Evolutionary conservation across 1,284 basidiomycete genomes (phyloP), one percentile per base, ranked within the genome.

Genomic region (Apiotrichum mycotoxinovorans): DNA sequence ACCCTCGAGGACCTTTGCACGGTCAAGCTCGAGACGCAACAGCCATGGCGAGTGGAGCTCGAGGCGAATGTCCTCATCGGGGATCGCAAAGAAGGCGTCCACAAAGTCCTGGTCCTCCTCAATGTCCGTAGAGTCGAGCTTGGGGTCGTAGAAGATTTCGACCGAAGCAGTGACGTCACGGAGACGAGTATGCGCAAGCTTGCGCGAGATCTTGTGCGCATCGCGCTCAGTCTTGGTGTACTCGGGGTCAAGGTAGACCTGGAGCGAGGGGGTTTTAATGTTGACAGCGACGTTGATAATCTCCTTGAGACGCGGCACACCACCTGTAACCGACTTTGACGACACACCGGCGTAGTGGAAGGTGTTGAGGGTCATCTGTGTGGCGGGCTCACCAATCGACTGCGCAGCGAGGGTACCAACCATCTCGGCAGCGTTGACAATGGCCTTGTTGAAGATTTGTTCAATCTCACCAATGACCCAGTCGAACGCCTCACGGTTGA

Each of bases 281-380:
- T 98, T 95, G 27, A 88, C 89, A 0, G 96, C 94, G 51, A 98
- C 94, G 75, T 98, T 98, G 81, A 99, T 98, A 67, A 98, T 98
- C 77, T 97, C 94, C 80, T 97, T 97, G 61, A 97, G 77, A 79
- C 94, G 91, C 12, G 94, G 94, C 0, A 97, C 94, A 87, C 94
- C 94, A 61, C 97, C 89, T 0, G 94, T 98, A 50, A 97, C 94
- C 79, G 94, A 94, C 81, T 97, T 97, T 73, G 88, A 90, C 26
- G 94, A 94, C 27, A 98, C 94, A 88, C 94, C 94, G 64, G 94
- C 94, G 75, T 96, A 97, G 79, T 98, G 94, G 88, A 97, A 97
- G 0, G 93, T 97, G 76, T 97, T 81, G 57, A 97, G 78, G 14
- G 93, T 97, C 94, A 97, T 97, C 79, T 98, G 94, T 2, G 96